phyloP scores from a whole-genome alignment of 441 rosid genomes.

The Cnidoscolus chayamansa region DNA sequence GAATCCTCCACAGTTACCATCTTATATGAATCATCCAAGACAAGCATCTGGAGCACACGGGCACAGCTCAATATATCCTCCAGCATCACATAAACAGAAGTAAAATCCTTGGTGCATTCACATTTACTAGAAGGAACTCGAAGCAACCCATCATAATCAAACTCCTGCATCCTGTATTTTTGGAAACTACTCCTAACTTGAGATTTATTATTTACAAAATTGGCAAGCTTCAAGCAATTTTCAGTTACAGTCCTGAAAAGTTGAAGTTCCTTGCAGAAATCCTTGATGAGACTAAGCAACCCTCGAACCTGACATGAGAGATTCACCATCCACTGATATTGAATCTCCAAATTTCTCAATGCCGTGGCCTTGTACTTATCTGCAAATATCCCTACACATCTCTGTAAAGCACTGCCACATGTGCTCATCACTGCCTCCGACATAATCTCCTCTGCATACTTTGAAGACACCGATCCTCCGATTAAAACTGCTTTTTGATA shows the following conservation, averaged over 20 bases:
- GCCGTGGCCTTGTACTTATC: constrained; percentile 74
- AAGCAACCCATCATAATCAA: constrained; percentile 45
- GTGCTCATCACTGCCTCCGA: constrained; percentile 59
- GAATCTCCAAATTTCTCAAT: constrained; percentile 73
- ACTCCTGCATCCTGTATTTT: constrained; percentile 75
- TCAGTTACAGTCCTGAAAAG: constrained; percentile 56
- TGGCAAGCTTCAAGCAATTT: constrained; percentile 69
- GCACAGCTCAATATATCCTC: constrained; percentile 74
- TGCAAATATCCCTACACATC: constrained; percentile 81
- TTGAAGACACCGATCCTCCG: constrained; percentile 57
- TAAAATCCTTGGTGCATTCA: constrained; percentile 38
- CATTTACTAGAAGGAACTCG: constrained; percentile 52
- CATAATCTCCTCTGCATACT: constrained; percentile 77
- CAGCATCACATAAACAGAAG: constrained; percentile 51
- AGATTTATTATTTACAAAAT: constrained; percentile 61
- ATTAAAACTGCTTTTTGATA: constrained; percentile 57
- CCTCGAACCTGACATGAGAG: constrained; percentile 86
- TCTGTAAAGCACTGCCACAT: constrained; percentile 66
- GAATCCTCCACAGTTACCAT: constrained; percentile 56
- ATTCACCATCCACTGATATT: constrained; percentile 93
- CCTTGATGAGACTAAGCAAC: constrained; percentile 65
- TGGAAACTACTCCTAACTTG: constrained; percentile 62
- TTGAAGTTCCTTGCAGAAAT: constrained; percentile 69
- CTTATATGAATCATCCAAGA: constrained; percentile 70
- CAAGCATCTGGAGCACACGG: constrained; percentile 60